Base-by-base conservation (phyloP, 805 yeast genomes). In the Ogataea glucozyma region DNA sequence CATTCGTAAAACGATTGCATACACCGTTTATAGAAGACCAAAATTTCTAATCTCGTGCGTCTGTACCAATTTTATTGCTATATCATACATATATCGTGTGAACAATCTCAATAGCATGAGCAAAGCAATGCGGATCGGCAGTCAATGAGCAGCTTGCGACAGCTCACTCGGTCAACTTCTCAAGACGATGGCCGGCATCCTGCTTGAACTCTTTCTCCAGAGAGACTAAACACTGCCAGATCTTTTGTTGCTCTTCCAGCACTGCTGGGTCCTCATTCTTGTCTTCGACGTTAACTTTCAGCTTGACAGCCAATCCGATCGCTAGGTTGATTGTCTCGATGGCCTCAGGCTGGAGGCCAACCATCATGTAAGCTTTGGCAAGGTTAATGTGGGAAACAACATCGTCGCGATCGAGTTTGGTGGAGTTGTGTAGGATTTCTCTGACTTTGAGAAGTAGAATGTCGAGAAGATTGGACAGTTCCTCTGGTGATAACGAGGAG, bases 301-400 rank as follows among this genome's bases (percentile, higher is more conserved):
- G 37, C 26, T 44, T 44, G n/a, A 45, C 9, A 9, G 57, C 57
- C 17, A 47, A 29, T 8, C 31, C 33, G 7, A 40, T 29, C 1
- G 54, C 57, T 6, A 30, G 26, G 26, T 49, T 36, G 11, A 47
- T 18, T 31, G 49, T 37, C 16, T 40, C 33, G 8, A 38, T 11
- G 4, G 51, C 47, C 27, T 53, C 51, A 6, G 27, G 24, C 8
- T 31, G 33, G 16, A 27, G 32, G 6, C 44, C 46, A 5, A 47
- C 34, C 43, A 43, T 11, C 40, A 46, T 43, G 20, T 43, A 44
- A 13, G 48, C 42, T 16, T 44, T 31, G 9, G 42, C 48, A 17
- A 53, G 44, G 36, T 51, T 48, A 37, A 49, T 36, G 31, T 49
- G 48, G 14, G 52, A 43, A 11, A 53, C 40, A 20, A 53, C 39